Evolutionary conservation across 2,329 filamentous ascomycete genomes (phyloP).

Genomic region (Cadophora luteo-olivacea): DNA sequence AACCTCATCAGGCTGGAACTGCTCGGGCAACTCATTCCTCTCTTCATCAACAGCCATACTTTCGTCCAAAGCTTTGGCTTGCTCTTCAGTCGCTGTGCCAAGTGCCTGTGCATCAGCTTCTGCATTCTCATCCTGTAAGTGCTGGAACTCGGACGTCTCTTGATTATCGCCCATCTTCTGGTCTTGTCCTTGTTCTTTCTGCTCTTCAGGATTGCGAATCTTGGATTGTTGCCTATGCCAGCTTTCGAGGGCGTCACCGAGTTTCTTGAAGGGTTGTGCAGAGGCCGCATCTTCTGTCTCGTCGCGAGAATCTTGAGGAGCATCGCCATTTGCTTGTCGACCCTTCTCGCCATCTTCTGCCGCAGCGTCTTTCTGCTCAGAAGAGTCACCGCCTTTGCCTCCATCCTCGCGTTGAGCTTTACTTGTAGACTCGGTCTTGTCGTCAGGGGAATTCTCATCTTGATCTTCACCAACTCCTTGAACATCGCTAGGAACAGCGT

Average conservation of each 20-base stretch:
- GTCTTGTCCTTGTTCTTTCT: conserved; percentile 53
- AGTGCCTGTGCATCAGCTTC: conserved; percentile 90
- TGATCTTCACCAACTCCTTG: conserved; percentile 70
- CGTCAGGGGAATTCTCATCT: conserved; percentile 66
- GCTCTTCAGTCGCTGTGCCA: conserved; percentile 86
- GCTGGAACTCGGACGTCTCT: conserved; percentile 92
- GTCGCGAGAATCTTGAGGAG: conserved; percentile 45
- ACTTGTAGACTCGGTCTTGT: conserved; percentile 64
- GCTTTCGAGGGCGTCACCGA: conserved; percentile 89
- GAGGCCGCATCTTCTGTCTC: conserved; percentile 51
- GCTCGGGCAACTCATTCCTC: conserved; percentile 63
- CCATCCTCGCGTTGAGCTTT: conserved; percentile 72
- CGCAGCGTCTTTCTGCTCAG: conserved; percentile 67
- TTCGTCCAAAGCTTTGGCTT: conserved; percentile 85
- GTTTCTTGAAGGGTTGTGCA: conserved; percentile 85
- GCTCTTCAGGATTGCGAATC: conserved; percentile 65
- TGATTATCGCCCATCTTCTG: conserved; percentile 55
- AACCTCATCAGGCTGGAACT: conserved; percentile 49
- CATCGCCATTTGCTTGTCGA: conserved; percentile 51
- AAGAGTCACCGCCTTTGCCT: conserved; percentile 67
- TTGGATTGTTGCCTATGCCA: conserved; percentile 91
- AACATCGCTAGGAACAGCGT: conserved; percentile 67
- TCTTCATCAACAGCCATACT: conserved; percentile 84
- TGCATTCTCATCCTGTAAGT: conserved; percentile 83
- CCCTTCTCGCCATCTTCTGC: conserved; percentile 67